phyloP scores from a whole-genome alignment of 1,139 yeast species.

The Yamadazyma dushanensis region DNA sequence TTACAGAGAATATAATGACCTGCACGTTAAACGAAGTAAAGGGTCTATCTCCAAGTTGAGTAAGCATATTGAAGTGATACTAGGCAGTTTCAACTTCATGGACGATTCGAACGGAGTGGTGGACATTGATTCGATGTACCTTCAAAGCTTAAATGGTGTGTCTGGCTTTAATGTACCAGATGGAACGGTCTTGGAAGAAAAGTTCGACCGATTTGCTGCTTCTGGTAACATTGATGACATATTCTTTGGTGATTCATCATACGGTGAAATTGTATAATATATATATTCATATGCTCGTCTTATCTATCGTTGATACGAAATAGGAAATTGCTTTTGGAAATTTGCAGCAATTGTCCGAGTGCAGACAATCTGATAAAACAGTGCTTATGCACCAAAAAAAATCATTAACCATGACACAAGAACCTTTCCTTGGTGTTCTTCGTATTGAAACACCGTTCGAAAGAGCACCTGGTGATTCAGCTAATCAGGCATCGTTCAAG shows the following conservation, averaged over 20 bases:
- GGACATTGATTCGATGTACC: neutral
- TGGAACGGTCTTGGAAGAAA: neutral
- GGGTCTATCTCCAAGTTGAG: conserved; percentile 9
- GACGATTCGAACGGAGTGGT: neutral
- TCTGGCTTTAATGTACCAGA: neutral
- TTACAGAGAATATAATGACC: conserved; percentile 6
- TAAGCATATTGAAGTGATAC: conserved; percentile 7
- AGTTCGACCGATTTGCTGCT: neutral
- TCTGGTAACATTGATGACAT: neutral
- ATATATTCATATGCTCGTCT: no score
- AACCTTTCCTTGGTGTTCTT: conserved; percentile 11
- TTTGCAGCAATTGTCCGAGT: conserved; percentile 1
- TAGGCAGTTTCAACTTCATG: conserved; percentile 8
- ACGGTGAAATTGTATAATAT: neutral
- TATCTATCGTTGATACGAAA: no score
- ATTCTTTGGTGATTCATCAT: neutral
- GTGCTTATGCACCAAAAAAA: no score
- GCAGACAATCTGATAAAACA: no score
- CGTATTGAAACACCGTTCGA: conserved; percentile 15
- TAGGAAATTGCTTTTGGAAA: no score
- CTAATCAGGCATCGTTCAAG: conserved; percentile 18
- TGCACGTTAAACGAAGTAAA: conserved; percentile 2
- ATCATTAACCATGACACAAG: neutral
- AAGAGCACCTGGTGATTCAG: conserved; percentile 27
- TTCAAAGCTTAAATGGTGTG: neutral